A percentile compares a stretch with the other conserved stretches of the same genome.
Conservation (phyloP, 257 asterid genomes). For the Lavandula angustifolia region DNA sequence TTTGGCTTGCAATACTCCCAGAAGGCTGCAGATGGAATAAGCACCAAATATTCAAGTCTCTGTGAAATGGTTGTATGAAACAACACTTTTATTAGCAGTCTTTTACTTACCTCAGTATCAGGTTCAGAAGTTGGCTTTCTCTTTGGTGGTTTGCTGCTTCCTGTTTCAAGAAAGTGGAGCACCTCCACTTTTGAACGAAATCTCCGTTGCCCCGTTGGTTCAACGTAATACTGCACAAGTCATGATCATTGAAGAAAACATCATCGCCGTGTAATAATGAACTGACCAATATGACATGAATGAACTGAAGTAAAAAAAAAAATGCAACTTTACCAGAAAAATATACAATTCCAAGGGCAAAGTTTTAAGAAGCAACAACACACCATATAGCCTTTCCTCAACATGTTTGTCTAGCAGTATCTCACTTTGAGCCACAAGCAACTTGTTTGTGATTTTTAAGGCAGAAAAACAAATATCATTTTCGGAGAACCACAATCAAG, state of each 20-base stretch:
- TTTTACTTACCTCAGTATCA: slow-evolving; percentile 36
- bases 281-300: not conserved
- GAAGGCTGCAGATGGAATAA: slow-evolving; percentile 36
- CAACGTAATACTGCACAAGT: slow-evolving; percentile 43
- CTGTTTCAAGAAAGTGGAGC: slow-evolving; percentile 44
- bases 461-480: not conserved
- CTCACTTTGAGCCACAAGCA: not conserved
- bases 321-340: not conserved
- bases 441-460: not conserved
- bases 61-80: not conserved
- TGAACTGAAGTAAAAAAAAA: not conserved
- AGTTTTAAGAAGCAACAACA: not conserved
- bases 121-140: slow-evolving; percentile 30
- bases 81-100: not conserved
- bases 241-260: slow-evolving; percentile 1
- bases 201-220: slow-evolving; percentile 40
- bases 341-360: not conserved
- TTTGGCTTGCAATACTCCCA: slow-evolving; percentile 30
- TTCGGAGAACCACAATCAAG: not conserved
- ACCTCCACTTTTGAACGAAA: slow-evolving; percentile 56
- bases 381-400: not conserved
- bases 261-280: not conserved
- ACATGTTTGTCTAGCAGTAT: not conserved
- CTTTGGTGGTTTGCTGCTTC: slow-evolving; percentile 31
- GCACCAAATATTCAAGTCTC: not conserved